Conservation (phyloP, 2,329 filamentous ascomycete genomes). For the Aspergillus latus region DNA sequence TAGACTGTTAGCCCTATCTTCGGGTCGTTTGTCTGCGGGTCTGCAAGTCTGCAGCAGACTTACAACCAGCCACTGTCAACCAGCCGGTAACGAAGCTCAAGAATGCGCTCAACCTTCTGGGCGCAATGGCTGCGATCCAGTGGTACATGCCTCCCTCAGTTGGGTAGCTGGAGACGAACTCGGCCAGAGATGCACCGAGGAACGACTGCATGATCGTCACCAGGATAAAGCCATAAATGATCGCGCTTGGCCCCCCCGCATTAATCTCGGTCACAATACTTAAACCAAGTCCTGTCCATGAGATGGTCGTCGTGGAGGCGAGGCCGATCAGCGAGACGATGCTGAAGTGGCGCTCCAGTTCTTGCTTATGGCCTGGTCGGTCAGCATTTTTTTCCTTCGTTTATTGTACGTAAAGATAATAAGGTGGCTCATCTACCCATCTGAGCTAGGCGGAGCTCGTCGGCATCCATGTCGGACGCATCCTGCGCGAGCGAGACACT, state of each 20-base stretch:
- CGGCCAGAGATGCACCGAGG: slow-evolving; percentile 8
- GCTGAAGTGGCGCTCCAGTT: slow-evolving; percentile 13
- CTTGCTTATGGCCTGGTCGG: slow-evolving; percentile 3
- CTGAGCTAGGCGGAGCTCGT: slow-evolving; percentile 11
- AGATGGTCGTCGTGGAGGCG: slow-evolving; percentile 8
- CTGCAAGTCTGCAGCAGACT: background rate
- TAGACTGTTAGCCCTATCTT: background rate
- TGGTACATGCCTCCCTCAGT: slow-evolving; percentile 16
- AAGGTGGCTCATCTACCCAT: slow-evolving; percentile 3
- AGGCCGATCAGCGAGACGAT: slow-evolving; percentile 10
- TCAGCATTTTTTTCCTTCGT: background rate
- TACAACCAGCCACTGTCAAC: slow-evolving; percentile 10
- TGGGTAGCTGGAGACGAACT: slow-evolving; percentile 13
- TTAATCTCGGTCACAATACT: slow-evolving; percentile 10
- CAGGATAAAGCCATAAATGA: slow-evolving; percentile 13
- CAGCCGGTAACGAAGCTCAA: slow-evolving; percentile 11
- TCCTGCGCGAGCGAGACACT: background rate
- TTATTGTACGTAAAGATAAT: background rate
- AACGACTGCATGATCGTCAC: slow-evolving; percentile 10
- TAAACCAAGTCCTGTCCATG: slow-evolving; percentile 9
- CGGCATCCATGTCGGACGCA: slow-evolving; percentile 4
- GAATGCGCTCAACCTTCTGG: slow-evolving; percentile 7
- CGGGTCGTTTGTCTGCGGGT: too few species aligned
- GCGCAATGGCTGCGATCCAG: slow-evolving; percentile 12
- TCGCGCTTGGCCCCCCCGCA: slow-evolving; percentile 9